A percentile compares a stretch with the other conserved stretches of the same genome.
phyloP scores from a whole-genome alignment of 1,284 basidiomycete species.

The Pseudozyma tsukubaensis region DNA sequence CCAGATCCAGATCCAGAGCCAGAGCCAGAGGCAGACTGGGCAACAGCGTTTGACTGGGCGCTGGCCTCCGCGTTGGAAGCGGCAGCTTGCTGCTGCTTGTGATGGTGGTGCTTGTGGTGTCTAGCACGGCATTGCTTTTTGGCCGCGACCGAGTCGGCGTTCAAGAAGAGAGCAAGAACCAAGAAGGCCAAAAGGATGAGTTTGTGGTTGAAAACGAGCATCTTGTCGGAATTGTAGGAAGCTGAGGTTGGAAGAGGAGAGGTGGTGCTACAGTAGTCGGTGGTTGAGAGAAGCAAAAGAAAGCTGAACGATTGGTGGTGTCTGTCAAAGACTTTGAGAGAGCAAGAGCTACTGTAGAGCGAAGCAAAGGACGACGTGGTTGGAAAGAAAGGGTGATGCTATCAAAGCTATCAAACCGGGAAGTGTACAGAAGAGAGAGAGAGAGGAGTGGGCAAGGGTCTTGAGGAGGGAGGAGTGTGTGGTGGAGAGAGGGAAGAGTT shows the following conservation, averaged over 20 bases:
- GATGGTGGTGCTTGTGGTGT: conserved; percentile 21
- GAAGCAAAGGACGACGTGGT: neutral
- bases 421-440: neutral
- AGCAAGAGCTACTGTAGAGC: conserved; percentile 24
- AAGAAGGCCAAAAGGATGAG: conserved; percentile 37
- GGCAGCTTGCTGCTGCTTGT: conserved; percentile 16
- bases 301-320: conserved; percentile 41
- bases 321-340: conserved; percentile 53
- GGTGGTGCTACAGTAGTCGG: conserved; percentile 35
- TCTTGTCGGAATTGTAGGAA: conserved; percentile 5
- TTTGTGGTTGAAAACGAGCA: conserved; percentile 47
- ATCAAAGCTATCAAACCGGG: conserved; percentile 41
- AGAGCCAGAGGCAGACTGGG: conserved; percentile 1
- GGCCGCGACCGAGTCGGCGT: conserved; percentile 24
- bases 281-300: conserved; percentile 1
- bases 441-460: conserved; percentile 6
- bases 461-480: conserved; percentile 5
- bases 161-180: conserved; percentile 39
- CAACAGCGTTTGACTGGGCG: conserved; percentile 13
- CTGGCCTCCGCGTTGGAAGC: conserved; percentile 2
- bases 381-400: conserved; percentile 22
- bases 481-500: conserved; percentile 9
- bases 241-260: neutral
- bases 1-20: conserved; percentile 7
- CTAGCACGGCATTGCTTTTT: conserved; percentile 44